Conservation (phyloP, 495 filamentous ascomycete genomes). For the Rhypophila decipiens region DNA sequence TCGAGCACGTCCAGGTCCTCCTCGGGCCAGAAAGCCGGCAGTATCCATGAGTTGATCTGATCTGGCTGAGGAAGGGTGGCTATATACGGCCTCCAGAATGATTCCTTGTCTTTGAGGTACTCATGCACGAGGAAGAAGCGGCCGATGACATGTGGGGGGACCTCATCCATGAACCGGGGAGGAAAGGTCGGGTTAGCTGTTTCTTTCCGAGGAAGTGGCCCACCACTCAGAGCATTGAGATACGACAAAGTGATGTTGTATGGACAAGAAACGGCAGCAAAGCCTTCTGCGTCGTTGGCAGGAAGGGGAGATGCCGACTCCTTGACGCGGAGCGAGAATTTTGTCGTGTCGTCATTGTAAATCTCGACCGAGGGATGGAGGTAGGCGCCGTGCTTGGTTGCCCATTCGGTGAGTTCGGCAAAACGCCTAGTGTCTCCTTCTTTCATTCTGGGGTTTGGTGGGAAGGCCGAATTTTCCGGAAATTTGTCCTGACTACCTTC, state of each 20-base stretch:
- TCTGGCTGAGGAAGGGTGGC: slow-evolving; percentile 43
- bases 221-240: slow-evolving; percentile 35
- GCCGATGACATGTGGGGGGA: slow-evolving; percentile 40
- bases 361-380: slow-evolving; percentile 39
- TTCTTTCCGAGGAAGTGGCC: slow-evolving; percentile 5
- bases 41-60: slow-evolving; percentile 28
- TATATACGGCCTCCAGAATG: slow-evolving; percentile 48
- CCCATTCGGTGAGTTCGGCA: slow-evolving; percentile 25
- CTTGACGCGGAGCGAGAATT: slow-evolving; percentile 38
- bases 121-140: slow-evolving; percentile 44
- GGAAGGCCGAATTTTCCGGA: no score
- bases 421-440: slow-evolving; percentile 12
- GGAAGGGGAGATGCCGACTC: slow-evolving; percentile 5
- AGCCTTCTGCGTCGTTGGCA: slow-evolving; percentile 12
- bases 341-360: slow-evolving; percentile 35
- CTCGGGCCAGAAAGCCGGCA: slow-evolving; percentile 40
- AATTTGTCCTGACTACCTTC: no score
- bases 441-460: slow-evolving; percentile 18
- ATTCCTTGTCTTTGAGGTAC: slow-evolving; percentile 38
- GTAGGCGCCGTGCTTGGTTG: slow-evolving; percentile 25
- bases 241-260: slow-evolving; percentile 36
- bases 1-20: slow-evolving; percentile 39
- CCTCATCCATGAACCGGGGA: slow-evolving; percentile 24
- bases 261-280: slow-evolving; percentile 32
- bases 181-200: slow-evolving; percentile 24